phyloP scores from a whole-genome alignment of 208 protist species.

The Trypanosoma avium region DNA sequence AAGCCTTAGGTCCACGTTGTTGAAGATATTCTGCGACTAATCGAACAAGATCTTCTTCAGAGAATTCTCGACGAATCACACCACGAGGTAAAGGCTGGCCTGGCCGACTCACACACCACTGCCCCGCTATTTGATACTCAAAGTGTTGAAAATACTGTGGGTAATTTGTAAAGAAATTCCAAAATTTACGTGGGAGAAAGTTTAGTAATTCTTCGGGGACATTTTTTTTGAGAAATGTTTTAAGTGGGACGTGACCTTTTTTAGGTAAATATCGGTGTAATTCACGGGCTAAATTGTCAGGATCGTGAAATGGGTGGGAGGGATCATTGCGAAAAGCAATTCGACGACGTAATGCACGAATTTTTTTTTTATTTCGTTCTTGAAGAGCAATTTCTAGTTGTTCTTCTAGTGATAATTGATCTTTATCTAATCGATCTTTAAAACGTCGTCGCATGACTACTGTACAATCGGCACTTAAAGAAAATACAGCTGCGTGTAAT shows the following conservation, averaged over 20 bases:
- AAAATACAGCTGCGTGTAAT: slow-evolving; percentile 74
- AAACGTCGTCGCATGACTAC: slow-evolving; percentile 84
- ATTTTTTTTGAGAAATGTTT: slow-evolving; percentile 59
- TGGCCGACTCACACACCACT: slow-evolving; percentile 71
- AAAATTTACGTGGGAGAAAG: slow-evolving; percentile 63
- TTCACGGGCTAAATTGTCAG: slow-evolving; percentile 86
- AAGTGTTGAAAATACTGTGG: slow-evolving; percentile 88
- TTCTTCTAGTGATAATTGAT: slow-evolving; percentile 75
- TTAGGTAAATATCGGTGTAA: slow-evolving; percentile 72
- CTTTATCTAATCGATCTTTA: slow-evolving; percentile 55
- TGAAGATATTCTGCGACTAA: slow-evolving; percentile 81
- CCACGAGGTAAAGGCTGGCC: slow-evolving; percentile 78
- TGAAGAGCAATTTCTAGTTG: slow-evolving; percentile 75
- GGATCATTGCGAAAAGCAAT: slow-evolving; percentile 88
- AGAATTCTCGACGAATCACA: slow-evolving; percentile 78
- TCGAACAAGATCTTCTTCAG: slow-evolving; percentile 73
- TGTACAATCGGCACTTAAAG: slow-evolving; percentile 46
- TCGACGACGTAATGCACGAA: slow-evolving; percentile 68
- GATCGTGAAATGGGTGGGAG: slow-evolving; percentile 85
- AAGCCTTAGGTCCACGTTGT: slow-evolving; percentile 34
- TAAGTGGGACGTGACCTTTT: slow-evolving; percentile 64
- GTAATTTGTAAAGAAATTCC: slow-evolving; percentile 83
- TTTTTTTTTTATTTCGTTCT: slow-evolving; percentile 53
- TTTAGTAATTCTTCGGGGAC: slow-evolving; percentile 74
- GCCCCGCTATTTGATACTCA: slow-evolving; percentile 70